These are phyloP conservation scores for Blastomyces gilchristii DNA, from an alignment of 2,329 filamentous ascomycete genomes.

Conservation along the genomic window DNA sequence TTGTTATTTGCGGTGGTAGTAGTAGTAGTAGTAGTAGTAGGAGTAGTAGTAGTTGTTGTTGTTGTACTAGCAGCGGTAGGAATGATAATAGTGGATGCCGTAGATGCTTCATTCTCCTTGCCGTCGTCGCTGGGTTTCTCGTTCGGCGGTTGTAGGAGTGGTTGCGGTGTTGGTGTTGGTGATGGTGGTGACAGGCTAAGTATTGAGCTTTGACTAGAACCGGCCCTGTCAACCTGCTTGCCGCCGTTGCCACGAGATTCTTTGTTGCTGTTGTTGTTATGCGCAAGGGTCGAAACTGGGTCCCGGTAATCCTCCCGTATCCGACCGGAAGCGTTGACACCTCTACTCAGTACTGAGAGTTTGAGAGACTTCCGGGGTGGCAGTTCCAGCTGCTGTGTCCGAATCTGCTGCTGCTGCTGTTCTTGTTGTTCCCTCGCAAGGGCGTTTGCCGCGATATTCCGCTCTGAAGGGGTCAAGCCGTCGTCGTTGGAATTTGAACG, in stretches of 20 bases:
- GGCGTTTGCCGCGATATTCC: conserved; percentile 30
- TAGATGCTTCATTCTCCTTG: not conserved
- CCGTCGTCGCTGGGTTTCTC: conserved; percentile 1
- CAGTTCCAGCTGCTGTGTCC: not conserved
- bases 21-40: too few species aligned
- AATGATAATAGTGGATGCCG: not conserved
- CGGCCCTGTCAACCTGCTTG: not conserved
- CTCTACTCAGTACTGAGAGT: conserved; percentile 20
- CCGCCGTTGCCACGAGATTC: not conserved
- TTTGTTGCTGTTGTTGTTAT: not conserved
- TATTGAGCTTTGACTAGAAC: not conserved
- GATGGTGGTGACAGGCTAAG: not conserved
- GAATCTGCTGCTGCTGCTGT: not conserved
- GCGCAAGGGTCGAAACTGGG: not conserved
- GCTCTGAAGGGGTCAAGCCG: conserved; percentile 29
- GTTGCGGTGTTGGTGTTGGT: not conserved
- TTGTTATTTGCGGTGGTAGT: too few species aligned
- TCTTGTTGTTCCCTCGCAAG: conserved; percentile 2
- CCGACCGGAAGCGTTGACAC: conserved; percentile 16
- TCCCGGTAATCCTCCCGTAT: not conserved
- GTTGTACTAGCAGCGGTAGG: not conserved
- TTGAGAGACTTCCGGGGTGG: conserved; percentile 30
- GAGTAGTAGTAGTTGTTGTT: not conserved
- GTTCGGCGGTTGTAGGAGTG: not conserved
- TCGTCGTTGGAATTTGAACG: conserved; percentile 14